Evolutionary conservation across 352 stramenopile species (phyloP), one percentile per base, ranked within the genome.

Genomic region (Phytophthora boehmeriae): DNA sequence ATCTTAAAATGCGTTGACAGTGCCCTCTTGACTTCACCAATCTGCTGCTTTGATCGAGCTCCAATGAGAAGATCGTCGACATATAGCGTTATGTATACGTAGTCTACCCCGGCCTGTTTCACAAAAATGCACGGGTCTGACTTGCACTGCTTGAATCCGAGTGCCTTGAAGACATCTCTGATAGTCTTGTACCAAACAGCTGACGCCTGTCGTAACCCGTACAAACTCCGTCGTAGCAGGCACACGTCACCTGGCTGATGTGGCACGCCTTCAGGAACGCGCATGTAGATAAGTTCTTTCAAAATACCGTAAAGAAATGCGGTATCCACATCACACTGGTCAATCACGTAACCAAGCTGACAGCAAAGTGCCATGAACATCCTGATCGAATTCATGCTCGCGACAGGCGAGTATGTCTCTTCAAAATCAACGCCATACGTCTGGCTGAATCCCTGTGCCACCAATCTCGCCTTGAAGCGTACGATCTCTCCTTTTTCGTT

Each of bases 171-270:
- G 2, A 59, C 47, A 8, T 22, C 10, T 4, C 36, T 25, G 32
- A 78, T 72, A 2, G 54, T 76, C 17, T 52, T 51, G 28, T 68
- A 68, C 71, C 61, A 83, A 9, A 66, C 59, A 1, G 42, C 52
- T 28, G 74, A 50, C n/a, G n/a, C n/a, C 50, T 84, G 61, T 14
- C 81, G 76, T 1, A 81, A 59, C 3, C 51, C 69, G 22, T 78
- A 81, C 0, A 85, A 13, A 36, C 63, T 71, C 5, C 56, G 48
- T 19, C 35, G 35, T 19, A 78, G 63, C 13, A 9, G 14, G 27
- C 61, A 76, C 4, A 78, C 65, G 47, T 56, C 56, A 2, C 44
- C 57, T 2, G 49, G 25, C 4, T n/a, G 4, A 10, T 32, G 43
- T 11, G 48, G 28, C 3, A 74, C 17, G 23, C 53, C 60, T 16